phyloP scores from a whole-genome alignment of 805 yeast genomes.

The Phaffomyces antillensis region DNA sequence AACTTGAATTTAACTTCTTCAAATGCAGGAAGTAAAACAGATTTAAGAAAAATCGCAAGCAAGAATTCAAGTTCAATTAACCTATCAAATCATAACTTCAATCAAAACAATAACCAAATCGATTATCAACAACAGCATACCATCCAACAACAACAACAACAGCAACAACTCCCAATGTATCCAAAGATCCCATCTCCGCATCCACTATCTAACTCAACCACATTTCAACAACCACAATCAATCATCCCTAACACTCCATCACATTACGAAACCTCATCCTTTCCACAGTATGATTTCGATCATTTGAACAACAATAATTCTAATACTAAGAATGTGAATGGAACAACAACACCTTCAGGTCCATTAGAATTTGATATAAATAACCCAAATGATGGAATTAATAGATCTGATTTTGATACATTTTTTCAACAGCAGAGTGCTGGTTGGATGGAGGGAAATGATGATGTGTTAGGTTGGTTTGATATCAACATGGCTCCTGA shows the following conservation, averaged over 20 bases:
- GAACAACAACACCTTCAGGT: slow-evolving; percentile 1
- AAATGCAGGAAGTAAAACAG: neutral
- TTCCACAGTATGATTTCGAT: slow-evolving; percentile 12
- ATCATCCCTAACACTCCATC: neutral
- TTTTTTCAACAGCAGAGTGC: slow-evolving; percentile 78
- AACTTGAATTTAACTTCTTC: neutral
- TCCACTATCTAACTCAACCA: neutral
- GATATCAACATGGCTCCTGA: slow-evolving; percentile 71
- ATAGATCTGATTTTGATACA: slow-evolving; percentile 35
- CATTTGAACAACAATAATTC: slow-evolving; percentile 4
- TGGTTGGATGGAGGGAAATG: slow-evolving; percentile 80
- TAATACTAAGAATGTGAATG: neutral
- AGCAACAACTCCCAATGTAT: neutral
- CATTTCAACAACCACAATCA: neutral
- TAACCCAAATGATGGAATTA: slow-evolving; percentile 18
- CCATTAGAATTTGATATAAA: slow-evolving; percentile 7
- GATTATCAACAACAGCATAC: neutral
- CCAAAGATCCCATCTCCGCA: neutral
- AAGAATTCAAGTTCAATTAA: slow-evolving; percentile 9
- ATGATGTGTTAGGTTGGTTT: slow-evolving; percentile 92
- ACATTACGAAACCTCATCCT: slow-evolving; percentile 7
- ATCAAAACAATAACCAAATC: neutral
- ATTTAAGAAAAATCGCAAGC: slow-evolving; percentile 16
- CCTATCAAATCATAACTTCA: neutral
- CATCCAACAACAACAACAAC: slow-evolving; percentile 4